phyloP scores from a whole-genome alignment of 345 rosid species.

The Pistacia integerrima region DNA sequence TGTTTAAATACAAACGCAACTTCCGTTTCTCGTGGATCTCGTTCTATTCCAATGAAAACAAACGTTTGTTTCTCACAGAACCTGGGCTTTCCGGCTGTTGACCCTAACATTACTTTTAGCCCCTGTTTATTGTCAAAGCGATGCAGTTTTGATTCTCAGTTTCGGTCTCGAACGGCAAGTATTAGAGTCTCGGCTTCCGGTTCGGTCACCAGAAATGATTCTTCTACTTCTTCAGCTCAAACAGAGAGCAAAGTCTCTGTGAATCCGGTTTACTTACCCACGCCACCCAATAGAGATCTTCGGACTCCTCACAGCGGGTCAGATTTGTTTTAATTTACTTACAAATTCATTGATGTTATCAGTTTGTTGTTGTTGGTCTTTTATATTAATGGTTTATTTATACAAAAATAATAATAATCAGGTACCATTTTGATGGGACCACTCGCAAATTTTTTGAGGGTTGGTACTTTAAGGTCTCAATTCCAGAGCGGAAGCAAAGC shows the following conservation, averaged over 20 bases:
- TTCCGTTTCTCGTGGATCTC: too few relatives aligned
- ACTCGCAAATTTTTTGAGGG: conserved; percentile 79
- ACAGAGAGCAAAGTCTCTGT: conserved; percentile 23
- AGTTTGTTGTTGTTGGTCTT: too few relatives aligned
- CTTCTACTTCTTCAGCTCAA: conserved; percentile 9
- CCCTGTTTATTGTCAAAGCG: conserved; percentile 20
- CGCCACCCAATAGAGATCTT: conserved; percentile 63
- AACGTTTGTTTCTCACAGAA: conserved; percentile 6
- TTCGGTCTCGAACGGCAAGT: conserved; percentile 20
- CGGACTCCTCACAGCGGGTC: conserved; percentile 99
- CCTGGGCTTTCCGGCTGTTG: conserved; percentile 14
- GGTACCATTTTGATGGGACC: conserved; percentile 94
- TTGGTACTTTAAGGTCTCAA: conserved; percentile 93
- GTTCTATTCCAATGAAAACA: neutral
- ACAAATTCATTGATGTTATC: too few relatives aligned
- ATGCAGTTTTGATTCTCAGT: conserved; percentile 15
- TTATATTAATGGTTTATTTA: neutral
- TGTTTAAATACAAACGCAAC: too few relatives aligned
- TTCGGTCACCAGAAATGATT: conserved; percentile 28
- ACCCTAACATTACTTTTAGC: conserved; percentile 10
- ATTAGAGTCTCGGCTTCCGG: conserved; percentile 30
- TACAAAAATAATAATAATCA: conserved; percentile 1
- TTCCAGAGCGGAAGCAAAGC: conserved; percentile 81
- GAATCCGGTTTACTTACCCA: conserved; percentile 62
- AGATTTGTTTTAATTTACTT: neutral